Conservation (phyloP, 2,329 filamentous ascomycete genomes). For the Neonectria coccinea region DNA sequence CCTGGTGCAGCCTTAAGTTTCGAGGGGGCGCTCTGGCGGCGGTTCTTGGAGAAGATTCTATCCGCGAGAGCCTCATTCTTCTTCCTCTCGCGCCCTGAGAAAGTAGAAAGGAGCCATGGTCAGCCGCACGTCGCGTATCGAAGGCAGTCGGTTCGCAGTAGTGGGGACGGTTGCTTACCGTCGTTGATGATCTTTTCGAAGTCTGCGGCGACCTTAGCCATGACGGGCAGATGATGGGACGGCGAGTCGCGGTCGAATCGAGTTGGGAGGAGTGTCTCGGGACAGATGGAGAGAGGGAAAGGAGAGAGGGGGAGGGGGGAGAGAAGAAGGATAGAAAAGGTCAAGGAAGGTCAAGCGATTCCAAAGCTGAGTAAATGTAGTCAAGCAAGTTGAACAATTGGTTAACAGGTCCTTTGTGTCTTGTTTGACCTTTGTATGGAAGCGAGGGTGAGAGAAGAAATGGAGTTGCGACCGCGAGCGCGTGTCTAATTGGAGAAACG, state of each 20-base stretch:
- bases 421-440: slow-evolving; percentile 20
- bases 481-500: slow-evolving; percentile 40
- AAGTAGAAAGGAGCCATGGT: slow-evolving; percentile 1
- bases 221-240: slow-evolving; percentile 35
- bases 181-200: slow-evolving; percentile 68
- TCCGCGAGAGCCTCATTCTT: slow-evolving; percentile 79
- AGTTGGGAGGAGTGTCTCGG: not conserved
- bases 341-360: not conserved
- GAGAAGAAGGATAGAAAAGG: not conserved
- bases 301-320: too few species aligned
- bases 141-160: not conserved
- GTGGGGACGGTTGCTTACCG: slow-evolving; percentile 51
- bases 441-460: slow-evolving; percentile 32
- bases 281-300: not conserved
- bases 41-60: slow-evolving; percentile 74
- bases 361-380: not conserved
- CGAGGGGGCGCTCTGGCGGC: slow-evolving; percentile 67
- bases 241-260: not conserved
- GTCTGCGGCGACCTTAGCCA: slow-evolving; percentile 60
- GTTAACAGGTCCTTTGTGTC: slow-evolving; percentile 9
- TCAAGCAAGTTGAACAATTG: not conserved
- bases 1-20: slow-evolving; percentile 59
- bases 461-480: slow-evolving; percentile 42
- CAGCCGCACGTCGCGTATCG: slow-evolving; percentile 6
- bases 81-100: slow-evolving; percentile 73